A percentile compares a stretch with the other conserved stretches of the same genome.
Evolutionary conservation across 2,329 filamentous ascomycete species (phyloP).

Genomic region (Penicillium crustosum): DNA sequence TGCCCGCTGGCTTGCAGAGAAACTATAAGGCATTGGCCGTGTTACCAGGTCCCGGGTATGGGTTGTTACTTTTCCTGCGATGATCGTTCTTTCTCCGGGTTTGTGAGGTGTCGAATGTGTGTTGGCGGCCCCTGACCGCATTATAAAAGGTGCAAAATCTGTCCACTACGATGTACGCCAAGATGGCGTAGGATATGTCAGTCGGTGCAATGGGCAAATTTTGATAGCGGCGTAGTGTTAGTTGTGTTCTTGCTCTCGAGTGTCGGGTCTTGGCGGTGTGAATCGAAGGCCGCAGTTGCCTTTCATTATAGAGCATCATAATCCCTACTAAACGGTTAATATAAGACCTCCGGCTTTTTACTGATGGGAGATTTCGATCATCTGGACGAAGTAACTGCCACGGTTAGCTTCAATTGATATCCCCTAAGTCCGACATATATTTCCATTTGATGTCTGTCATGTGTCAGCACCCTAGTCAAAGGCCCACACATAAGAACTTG

Average conservation of each 20-base stretch:
- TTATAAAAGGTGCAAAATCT: not conserved
- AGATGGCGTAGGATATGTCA: not conserved
- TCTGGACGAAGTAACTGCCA: not conserved
- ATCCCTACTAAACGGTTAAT: not conserved
- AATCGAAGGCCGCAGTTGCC: not conserved
- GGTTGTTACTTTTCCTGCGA: not conserved
- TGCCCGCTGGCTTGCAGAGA: not conserved
- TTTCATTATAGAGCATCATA: not conserved
- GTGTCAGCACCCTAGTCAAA: not conserved
- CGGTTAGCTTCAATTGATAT: not conserved
- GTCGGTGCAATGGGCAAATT: not conserved
- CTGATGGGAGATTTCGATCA: not conserved
- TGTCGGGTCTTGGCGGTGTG: not conserved
- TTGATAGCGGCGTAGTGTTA: not conserved
- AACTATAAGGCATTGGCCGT: not conserved
- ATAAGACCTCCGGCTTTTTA: too few relatives aligned
- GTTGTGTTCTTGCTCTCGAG: conserved; percentile 7
- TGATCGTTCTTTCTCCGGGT: conserved; percentile 7
- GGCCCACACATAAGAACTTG: not conserved
- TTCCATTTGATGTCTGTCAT: not conserved
- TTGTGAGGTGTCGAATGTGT: conserved; percentile 6
- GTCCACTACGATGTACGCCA: not conserved
- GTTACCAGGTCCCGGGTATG: not conserved
- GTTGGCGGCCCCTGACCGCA: conserved; percentile 8
- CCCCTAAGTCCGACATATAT: not conserved